These are phyloP conservation scores for Letharia lupina DNA, from an alignment of 495 filamentous ascomycete species.

Conservation along the genomic window DNA sequence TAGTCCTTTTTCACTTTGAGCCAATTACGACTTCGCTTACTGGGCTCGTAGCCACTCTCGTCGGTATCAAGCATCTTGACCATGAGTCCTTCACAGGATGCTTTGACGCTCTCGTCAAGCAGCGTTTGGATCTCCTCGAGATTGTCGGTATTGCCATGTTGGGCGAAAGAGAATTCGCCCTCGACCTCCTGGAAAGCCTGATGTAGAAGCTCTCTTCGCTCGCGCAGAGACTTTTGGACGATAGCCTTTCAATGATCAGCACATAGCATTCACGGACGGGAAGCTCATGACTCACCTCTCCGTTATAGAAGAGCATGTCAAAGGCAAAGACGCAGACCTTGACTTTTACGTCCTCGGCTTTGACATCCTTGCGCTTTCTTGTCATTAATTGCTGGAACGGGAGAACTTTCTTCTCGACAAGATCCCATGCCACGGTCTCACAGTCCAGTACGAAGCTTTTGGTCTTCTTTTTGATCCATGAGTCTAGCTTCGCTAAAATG, in stretches of 20 bases:
- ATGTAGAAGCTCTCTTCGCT: slow-evolving; percentile 71
- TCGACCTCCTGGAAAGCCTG: slow-evolving; percentile 65
- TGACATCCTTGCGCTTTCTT: slow-evolving; percentile 93
- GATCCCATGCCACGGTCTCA: slow-evolving; percentile 97
- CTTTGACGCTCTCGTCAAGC: slow-evolving; percentile 87
- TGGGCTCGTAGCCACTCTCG: slow-evolving; percentile 89
- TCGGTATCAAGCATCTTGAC: slow-evolving; percentile 95
- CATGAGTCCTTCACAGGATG: slow-evolving; percentile 94
- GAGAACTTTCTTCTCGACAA: slow-evolving; percentile 80
- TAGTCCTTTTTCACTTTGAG: slow-evolving; percentile 99
- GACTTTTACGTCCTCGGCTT: slow-evolving; percentile 91
- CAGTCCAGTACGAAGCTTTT: slow-evolving; percentile 95
- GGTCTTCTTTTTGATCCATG: slow-evolving; percentile 82
- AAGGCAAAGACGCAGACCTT: slow-evolving; percentile 98
- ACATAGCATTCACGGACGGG: neutral
- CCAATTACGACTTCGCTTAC: slow-evolving; percentile 93
- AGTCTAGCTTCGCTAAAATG: slow-evolving; percentile 74
- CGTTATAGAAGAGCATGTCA: slow-evolving; percentile 88
- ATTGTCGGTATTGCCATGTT: slow-evolving; percentile 76
- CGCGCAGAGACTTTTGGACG: slow-evolving; percentile 77
- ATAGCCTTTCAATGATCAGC: slow-evolving; percentile 43
- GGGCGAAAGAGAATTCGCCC: slow-evolving; percentile 88
- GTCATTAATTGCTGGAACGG: slow-evolving; percentile 99
- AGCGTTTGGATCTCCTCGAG: slow-evolving; percentile 87
- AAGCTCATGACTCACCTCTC: slow-evolving; percentile 48